Percentiles rank a stretch among this genome's conserved stretches.
These are phyloP conservation scores for Syzygium grande DNA, from an alignment of 345 rosid genomes.

Conservation along the genomic window DNA sequence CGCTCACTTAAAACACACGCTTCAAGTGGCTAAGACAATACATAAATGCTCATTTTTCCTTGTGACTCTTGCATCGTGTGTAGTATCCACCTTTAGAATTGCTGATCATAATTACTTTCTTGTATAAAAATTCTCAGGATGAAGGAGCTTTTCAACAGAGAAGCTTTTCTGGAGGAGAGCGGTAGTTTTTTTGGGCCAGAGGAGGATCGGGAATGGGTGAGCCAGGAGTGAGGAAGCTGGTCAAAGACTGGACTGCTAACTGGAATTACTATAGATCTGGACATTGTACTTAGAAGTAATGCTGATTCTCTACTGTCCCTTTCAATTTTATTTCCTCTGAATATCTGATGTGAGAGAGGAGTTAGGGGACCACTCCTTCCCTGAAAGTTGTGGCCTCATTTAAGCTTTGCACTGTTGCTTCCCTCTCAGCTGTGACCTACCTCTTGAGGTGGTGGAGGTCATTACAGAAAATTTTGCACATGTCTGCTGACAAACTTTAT, in stretches of 20 bases:
- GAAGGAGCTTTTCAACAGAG: constrained; percentile 1
- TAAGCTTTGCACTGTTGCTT: neutral
- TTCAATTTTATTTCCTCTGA: neutral
- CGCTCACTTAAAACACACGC: neutral
- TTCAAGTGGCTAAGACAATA: neutral
- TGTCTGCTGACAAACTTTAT: neutral
- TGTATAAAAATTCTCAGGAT: neutral
- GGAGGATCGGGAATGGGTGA: neutral
- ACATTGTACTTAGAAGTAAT: neutral
- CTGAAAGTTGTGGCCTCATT: neutral
- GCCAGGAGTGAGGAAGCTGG: neutral
- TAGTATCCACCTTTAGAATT: neutral
- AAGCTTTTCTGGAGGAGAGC: neutral
- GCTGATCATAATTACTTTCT: neutral
- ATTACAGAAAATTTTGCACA: neutral
- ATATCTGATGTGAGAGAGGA: neutral
- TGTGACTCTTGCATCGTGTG: neutral
- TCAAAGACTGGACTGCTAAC: neutral
- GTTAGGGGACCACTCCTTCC: neutral
- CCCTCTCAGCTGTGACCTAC: neutral
- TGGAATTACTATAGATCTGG: neutral
- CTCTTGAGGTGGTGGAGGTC: neutral
- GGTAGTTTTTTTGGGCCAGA: neutral
- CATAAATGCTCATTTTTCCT: neutral
- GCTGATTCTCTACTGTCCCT: neutral